Evolutionary conservation across 108 stramenopile genomes (phyloP).

Genomic region (Cyclotella atomus): DNA sequence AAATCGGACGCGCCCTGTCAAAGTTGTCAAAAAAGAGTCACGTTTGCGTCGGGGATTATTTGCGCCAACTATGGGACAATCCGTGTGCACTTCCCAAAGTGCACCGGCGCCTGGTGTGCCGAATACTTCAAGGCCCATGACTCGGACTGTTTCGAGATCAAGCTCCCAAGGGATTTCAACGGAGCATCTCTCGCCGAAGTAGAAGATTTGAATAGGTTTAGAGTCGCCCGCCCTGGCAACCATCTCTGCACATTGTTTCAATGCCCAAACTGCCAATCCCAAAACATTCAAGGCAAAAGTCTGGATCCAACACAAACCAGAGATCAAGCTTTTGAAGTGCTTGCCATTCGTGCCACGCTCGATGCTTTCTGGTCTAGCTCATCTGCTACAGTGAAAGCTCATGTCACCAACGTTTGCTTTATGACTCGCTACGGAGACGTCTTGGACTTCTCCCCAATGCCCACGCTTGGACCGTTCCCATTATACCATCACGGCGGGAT

Average conservation of each 20-base stretch:
- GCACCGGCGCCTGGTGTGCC: too few relatives aligned
- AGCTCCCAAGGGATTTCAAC: too few relatives aligned
- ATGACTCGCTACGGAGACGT: background rate
- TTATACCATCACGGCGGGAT: background rate
- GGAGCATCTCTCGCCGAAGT: too few relatives aligned
- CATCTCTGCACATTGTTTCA: background rate
- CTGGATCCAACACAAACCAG: background rate
- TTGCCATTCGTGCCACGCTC: background rate
- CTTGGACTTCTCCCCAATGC: background rate
- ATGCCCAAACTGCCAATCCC: too few relatives aligned
- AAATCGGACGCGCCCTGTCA: too few relatives aligned
- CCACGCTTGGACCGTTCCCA: background rate
- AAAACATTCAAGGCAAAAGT: background rate
- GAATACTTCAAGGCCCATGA: too few relatives aligned
- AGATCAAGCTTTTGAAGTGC: background rate
- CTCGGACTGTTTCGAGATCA: too few relatives aligned
- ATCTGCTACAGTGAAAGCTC: background rate
- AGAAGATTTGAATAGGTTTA: too few relatives aligned
- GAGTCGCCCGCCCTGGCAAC: background rate
- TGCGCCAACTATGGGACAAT: too few relatives aligned
- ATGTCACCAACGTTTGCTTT: background rate
- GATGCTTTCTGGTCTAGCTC: conserved; percentile 4
- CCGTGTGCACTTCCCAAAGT: too few relatives aligned
- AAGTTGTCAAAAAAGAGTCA: too few relatives aligned
- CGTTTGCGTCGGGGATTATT: too few relatives aligned